A percentile compares a stretch with the other conserved stretches of the same genome.
Evolutionary conservation across 2,329 filamentous ascomycete species (phyloP).

Genomic region (Colletotrichum chrysophilum): DNA sequence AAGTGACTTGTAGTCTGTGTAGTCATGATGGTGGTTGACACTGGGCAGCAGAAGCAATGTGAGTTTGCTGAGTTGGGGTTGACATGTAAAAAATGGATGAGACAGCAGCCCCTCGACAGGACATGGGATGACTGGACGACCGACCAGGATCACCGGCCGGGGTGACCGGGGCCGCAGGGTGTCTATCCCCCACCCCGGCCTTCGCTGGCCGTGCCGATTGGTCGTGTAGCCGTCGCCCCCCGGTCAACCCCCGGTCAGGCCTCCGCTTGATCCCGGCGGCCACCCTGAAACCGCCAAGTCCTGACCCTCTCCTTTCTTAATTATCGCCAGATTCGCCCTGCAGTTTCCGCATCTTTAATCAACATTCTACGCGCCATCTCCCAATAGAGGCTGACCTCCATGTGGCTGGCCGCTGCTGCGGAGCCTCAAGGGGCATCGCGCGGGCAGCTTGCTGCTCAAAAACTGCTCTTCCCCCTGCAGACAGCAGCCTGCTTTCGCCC

Average conservation of each 20-base stretch:
- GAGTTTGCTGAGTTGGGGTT: not conserved
- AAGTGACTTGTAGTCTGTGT: not conserved
- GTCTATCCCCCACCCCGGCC: not conserved
- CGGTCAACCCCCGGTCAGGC: not conserved
- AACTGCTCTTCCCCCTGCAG: not conserved
- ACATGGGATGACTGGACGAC: not conserved
- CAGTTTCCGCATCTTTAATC: slow-evolving; percentile 5
- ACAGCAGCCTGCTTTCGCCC: not conserved
- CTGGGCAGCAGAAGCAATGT: not conserved
- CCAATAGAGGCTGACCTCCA: slow-evolving; percentile 9
- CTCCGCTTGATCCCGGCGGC: slow-evolving; percentile 8
- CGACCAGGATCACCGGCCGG: not conserved
- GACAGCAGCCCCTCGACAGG: slow-evolving; percentile 3
- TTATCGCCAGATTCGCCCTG: slow-evolving; percentile 13
- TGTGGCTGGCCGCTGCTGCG: not conserved
- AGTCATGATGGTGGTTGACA: not conserved
- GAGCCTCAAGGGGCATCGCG: not conserved
- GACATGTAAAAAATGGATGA: not conserved
- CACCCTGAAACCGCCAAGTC: slow-evolving; percentile 22
- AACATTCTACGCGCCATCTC: slow-evolving; percentile 16
- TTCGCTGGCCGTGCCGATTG: slow-evolving; percentile 20
- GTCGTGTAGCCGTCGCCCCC: not conserved
- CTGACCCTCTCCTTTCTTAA: slow-evolving; percentile 18
- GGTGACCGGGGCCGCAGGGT: not conserved
- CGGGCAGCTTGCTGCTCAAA: not conserved